Evolutionary conservation across 2,329 filamentous ascomycete genomes (phyloP), one percentile per base, ranked within the genome.

Genomic region (Coniosporium tulheliwenetii): DNA sequence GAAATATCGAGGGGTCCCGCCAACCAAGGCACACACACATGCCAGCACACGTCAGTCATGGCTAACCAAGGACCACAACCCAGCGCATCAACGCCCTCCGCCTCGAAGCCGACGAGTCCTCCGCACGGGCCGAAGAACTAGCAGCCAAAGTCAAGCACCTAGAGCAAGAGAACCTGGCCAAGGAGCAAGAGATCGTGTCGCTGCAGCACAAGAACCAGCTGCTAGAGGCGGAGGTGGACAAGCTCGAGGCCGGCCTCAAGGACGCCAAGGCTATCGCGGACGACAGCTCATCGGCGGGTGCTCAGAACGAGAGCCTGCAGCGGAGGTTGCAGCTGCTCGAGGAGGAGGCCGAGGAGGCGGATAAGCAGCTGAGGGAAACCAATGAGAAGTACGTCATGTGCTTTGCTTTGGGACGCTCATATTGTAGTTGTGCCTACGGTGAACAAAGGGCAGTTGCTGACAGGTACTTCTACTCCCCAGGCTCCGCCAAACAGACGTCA

Each of bases 101-200:
- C 62, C 69, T 89, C 66, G 85, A 96, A 75, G 83, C 85, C 57
- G 91, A 96, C 59, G 82, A 91, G 61, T 79, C 84, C 49, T 67
- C 77, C 49, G 67, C 71, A 60, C 82, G 89, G 69, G 80, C 81
- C 49, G 85, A 95, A 61, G 89, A 96, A 67, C 77, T 93, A 51
- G 79, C 91, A 69, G 51, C 65, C 55, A 87, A 85, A 69, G 75
- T 95, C 69, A 96, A 95, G 75, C 64, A 67, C 41, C 75, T 96
- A 48, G 87, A 98, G 69, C 82, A 94, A 66, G 89, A 96, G 70
- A 94, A 86, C 64, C 74, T 94, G 47, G 73, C 81, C 60, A 96
- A 96, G 73, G 91, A 96, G 71, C 87, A 96, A 67, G 89, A 96
- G 64, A 93, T 96, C 65, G 93, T 84, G 51, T 96, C 91, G 41